These are phyloP conservation scores for Ophidiomyces ophidiicola DNA, from an alignment of 2,329 filamentous ascomycete species.

Conservation along the genomic window DNA sequence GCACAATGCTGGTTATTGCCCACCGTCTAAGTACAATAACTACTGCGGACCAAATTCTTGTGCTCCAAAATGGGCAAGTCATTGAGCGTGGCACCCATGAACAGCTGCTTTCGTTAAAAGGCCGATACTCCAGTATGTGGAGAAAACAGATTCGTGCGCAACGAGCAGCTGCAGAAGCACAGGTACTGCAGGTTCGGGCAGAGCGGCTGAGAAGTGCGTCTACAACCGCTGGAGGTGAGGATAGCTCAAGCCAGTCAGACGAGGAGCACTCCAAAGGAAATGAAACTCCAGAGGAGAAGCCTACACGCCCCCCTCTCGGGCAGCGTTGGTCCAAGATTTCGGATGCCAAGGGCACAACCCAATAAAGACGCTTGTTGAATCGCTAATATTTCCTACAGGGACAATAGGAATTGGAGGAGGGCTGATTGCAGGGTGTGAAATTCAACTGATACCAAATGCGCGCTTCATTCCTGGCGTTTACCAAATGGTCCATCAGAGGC, in stretches of 20 bases:
- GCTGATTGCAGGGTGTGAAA: too few species aligned
- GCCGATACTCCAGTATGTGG: constrained; percentile 77
- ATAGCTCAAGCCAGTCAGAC: constrained; percentile 40
- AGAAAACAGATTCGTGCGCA: constrained; percentile 74
- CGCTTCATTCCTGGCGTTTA: constrained; percentile 12
- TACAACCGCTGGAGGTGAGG: constrained; percentile 28
- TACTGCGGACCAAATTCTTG: constrained; percentile 72
- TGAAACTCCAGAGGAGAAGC: constrained; percentile 1
- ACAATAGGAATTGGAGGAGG: constrained; percentile 1
- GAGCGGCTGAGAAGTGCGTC: constrained; percentile 33
- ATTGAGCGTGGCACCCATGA: constrained; percentile 68
- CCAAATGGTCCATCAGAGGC: constrained; percentile 6
- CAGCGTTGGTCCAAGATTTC: constrained; percentile 11
- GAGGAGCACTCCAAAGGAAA: constrained; percentile 26
- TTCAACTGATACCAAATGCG: constrained; percentile 5
- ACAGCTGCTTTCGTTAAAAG: constrained; percentile 56
- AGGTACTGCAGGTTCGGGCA: constrained; percentile 34
- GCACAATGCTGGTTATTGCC: constrained; percentile 90
- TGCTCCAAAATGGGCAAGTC: constrained; percentile 63
- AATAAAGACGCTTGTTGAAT: neutral
- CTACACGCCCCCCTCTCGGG: constrained; percentile 12
- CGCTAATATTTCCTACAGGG: neutral
- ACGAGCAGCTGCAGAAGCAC: constrained; percentile 51
- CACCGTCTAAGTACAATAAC: constrained; percentile 79
- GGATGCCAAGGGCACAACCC: constrained; percentile 3